These are phyloP conservation scores for Tricholomella constricta DNA, from an alignment of 768 basidiomycete genomes.

Conservation along the genomic window DNA sequence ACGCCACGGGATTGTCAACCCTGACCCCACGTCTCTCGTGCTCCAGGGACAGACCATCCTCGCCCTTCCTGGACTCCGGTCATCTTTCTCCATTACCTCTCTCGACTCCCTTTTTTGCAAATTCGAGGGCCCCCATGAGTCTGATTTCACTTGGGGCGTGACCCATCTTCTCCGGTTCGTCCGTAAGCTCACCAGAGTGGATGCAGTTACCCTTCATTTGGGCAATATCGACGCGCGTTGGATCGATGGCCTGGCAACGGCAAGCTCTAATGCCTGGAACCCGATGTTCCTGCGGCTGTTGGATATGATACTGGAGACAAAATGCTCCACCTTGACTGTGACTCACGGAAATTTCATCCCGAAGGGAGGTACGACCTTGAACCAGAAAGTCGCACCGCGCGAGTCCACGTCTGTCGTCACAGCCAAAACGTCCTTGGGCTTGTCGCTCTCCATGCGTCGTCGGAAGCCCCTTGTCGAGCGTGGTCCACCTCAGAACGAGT, in stretches of 20 bases:
- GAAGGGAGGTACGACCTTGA: not conserved
- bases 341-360: slow-evolving; percentile 21
- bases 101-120: slow-evolving; percentile 22
- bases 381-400: not conserved
- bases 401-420: not conserved
- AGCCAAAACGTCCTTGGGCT: slow-evolving; percentile 7
- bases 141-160: slow-evolving; percentile 17
- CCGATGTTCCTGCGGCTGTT: slow-evolving; percentile 18
- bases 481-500: slow-evolving; percentile 1
- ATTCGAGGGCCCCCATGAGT: slow-evolving; percentile 16
- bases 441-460: not conserved
- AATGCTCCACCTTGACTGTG: slow-evolving; percentile 19
- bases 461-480: not conserved
- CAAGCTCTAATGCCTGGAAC: slow-evolving; percentile 18
- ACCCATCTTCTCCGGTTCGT: slow-evolving; percentile 18
- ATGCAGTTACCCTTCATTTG: slow-evolving; percentile 18
- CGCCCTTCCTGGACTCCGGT: slow-evolving; percentile 20
- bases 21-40: slow-evolving; percentile 11
- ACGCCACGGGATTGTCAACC: slow-evolving; percentile 17
- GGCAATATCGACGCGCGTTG: slow-evolving; percentile 23
- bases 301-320: slow-evolving; percentile 12
- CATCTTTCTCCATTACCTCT: slow-evolving; percentile 17
- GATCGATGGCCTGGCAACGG: slow-evolving; percentile 19
- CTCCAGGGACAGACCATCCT: slow-evolving; percentile 13
- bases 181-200: slow-evolving; percentile 10